Evolutionary conservation across 176 grass and related monocot species (phyloP).

Genomic region (Juncus inflexus): DNA sequence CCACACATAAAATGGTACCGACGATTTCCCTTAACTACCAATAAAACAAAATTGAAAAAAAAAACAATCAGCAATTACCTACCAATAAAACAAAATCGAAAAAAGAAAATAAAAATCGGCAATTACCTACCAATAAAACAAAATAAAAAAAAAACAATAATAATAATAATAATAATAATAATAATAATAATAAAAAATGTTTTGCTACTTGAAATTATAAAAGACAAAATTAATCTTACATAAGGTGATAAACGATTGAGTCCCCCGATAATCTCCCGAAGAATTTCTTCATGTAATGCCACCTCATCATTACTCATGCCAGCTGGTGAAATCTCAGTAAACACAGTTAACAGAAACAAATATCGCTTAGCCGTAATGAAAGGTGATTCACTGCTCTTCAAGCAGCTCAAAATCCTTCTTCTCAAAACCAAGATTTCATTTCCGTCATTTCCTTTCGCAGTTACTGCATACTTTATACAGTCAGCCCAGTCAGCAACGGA

Average conservation of each 20-base stretch:
- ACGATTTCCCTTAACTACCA: constrained; percentile 80
- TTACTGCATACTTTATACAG: constrained; percentile 91
- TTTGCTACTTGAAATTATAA: no score
- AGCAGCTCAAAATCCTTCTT: constrained; percentile 66
- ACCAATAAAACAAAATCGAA: background rate
- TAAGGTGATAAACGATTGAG: constrained; percentile 80
- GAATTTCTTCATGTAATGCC: constrained; percentile 62
- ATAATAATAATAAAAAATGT: no score
- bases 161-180: no score
- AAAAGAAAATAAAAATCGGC: no score
- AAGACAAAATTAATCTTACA: constrained; percentile 46
- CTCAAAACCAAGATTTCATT: constrained; percentile 62
- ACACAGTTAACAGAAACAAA: constrained; percentile 71
- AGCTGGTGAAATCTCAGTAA: constrained; percentile 78
- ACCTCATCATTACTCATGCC: constrained; percentile 68
- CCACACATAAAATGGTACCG: constrained; percentile 62
- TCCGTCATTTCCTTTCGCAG: constrained; percentile 80
- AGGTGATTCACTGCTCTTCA: constrained; percentile 42
- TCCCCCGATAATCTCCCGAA: constrained; percentile 71
- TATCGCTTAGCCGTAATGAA: constrained; percentile 85
- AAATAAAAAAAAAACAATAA: no score
- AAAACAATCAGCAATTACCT: background rate
- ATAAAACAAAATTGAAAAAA: background rate
- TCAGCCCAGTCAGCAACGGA: constrained; percentile 86
- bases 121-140: no score